Evolutionary conservation across 306 rosid species (phyloP), one percentile per base, ranked within the genome.

Genomic region (Dalbergia cultrata): DNA sequence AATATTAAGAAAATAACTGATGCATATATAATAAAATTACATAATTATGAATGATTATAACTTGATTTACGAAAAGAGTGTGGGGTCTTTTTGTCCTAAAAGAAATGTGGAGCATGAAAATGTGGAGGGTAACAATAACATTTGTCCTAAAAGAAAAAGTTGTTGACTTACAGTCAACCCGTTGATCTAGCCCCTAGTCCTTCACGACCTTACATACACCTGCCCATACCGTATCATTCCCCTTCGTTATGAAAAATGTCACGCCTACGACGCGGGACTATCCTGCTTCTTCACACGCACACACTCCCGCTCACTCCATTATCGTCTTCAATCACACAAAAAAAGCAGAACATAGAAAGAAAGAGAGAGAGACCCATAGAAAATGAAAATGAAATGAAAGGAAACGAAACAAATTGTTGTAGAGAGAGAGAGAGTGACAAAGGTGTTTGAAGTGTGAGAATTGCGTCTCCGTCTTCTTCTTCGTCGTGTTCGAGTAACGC

Each of bases 401-500:
- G 5, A 50, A 50, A 13, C n/a, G 17, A 50, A 12, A 50, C 14
- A 3, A 9, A 9, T 43, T 12, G 49, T 6, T 5, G 4, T 4
- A 47, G 34, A 13, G 19, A 37, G 44, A 49, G 16, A 18, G 14
- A 37, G 45, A 34, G 57, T 13, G 57, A 50, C 56, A 18, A 72
- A 68, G 16, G 67, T 45, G n/a, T 13, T 34, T 12, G 43, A 43
- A 47, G 14, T 22, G 57, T 45, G 31, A 75, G 41, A 66, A 94
- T 94, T 97, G 94, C 89, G 79, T 79, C 94, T 21, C 66, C 87
- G 5, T 60, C 52, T 41, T 26, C 31, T 26, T 26, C 31, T 26
- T 26, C 31, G 1, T 26, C 31, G 2, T 26, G 31, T 26, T 60
- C 77, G 21, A 82, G 21, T 6, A 16, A 52, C 5, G 19, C 91